Percentiles rank a stretch among this genome's conserved stretches.
Evolutionary conservation across 305 asterid genomes (phyloP).

Genomic region (Fraxinus nigra): DNA sequence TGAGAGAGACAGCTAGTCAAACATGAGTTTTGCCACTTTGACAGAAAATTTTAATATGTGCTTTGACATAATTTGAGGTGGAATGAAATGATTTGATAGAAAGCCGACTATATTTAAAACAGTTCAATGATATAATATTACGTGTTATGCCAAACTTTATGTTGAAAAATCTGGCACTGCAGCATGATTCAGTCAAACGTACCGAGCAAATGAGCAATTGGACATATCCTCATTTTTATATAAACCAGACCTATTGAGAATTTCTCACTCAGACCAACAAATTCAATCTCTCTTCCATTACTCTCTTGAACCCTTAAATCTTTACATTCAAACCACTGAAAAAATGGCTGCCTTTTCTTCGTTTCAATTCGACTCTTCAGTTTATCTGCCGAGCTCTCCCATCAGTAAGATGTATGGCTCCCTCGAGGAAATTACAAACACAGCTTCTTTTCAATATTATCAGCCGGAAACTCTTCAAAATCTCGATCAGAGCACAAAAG

Average conservation of each 20-base stretch:
- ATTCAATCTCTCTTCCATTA: constrained; percentile 36
- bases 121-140: too few species aligned
- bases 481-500: constrained; percentile 22
- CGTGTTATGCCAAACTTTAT: too few species aligned
- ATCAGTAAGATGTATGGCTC: constrained; percentile 27
- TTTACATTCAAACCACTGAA: constrained; percentile 14
- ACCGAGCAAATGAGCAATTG: neutral
- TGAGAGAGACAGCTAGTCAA: neutral
- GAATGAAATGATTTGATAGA: too few species aligned
- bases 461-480: constrained; percentile 26
- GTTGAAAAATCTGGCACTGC: too few species aligned
- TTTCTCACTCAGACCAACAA: constrained; percentile 31
- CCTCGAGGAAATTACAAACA: constrained; percentile 25
- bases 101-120: too few species aligned
- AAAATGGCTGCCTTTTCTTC: constrained; percentile 59
- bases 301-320: constrained; percentile 27
- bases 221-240: constrained; percentile 15
- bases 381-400: constrained; percentile 18
- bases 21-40: neutral
- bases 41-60: too few species aligned
- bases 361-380: constrained; percentile 26
- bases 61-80: too few species aligned
- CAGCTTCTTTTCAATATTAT: constrained; percentile 33
- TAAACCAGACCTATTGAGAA: constrained; percentile 31
- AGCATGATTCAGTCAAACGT: neutral